These are phyloP conservation scores for Calonectria honghensis DNA, from an alignment of 2,329 filamentous ascomycete species.

Conservation along the genomic window DNA sequence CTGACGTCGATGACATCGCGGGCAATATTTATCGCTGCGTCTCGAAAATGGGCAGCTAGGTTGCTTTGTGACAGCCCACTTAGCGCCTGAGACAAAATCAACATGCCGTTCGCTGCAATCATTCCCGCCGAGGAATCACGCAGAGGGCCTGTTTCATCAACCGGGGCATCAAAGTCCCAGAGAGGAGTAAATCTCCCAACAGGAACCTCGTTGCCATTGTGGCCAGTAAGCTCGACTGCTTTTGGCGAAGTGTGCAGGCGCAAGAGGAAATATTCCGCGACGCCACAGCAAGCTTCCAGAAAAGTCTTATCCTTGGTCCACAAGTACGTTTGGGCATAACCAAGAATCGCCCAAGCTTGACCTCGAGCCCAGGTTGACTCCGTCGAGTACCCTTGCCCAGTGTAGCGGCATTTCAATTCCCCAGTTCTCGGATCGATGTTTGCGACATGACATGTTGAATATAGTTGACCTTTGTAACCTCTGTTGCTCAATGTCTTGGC, in stretches of 20 bases:
- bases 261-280: conserved; percentile 68
- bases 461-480: conserved; percentile 50
- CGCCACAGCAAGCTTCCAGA: conserved; percentile 64
- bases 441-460: conserved; percentile 65
- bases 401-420: conserved; percentile 61
- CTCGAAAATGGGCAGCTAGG: conserved; percentile 52
- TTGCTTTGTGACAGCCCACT: conserved; percentile 35
- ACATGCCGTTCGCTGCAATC: conserved; percentile 65
- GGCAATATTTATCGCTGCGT: conserved; percentile 56
- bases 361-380: conserved; percentile 69
- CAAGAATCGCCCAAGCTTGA: conserved; percentile 69
- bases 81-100: conserved; percentile 62
- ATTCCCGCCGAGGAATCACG: conserved; percentile 62
- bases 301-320: conserved; percentile 67
- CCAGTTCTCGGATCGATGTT: conserved; percentile 66
- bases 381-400: conserved; percentile 67
- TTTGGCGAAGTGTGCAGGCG: conserved; percentile 57
- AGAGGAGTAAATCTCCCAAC: conserved; percentile 55
- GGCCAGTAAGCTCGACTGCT: conserved; percentile 50
- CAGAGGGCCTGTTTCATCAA: conserved; percentile 55
- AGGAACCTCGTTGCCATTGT: background rate
- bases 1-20: conserved; percentile 57
- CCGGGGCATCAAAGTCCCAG: conserved; percentile 65
- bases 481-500: conserved; percentile 24
- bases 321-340: conserved; percentile 68